Conservation (phyloP, 73 alveolate species). For the Paramecium tetraurelia region DNA sequence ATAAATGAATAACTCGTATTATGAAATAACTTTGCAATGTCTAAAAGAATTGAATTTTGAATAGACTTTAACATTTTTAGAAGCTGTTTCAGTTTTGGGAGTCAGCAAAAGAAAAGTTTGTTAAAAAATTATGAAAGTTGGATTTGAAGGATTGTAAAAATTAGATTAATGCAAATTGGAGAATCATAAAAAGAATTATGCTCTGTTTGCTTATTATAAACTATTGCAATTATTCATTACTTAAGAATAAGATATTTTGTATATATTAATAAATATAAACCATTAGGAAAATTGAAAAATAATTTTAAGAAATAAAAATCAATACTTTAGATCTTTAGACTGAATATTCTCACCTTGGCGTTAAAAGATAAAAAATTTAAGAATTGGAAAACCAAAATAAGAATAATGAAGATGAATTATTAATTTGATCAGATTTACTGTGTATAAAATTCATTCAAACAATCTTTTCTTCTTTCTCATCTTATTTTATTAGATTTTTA, state of each 20-base stretch:
- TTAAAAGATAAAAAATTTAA: not conserved
- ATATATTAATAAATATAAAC: not conserved
- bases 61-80: not conserved
- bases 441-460: not conserved
- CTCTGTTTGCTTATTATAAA: not conserved
- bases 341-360: not conserved
- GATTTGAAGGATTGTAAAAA: constrained; percentile 9
- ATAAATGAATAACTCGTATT: constrained; percentile 13
- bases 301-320: not conserved
- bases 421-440: not conserved
- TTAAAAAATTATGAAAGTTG: not conserved
- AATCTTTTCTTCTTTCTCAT: not conserved
- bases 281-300: not conserved
- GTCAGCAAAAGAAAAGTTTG: constrained; percentile 47
- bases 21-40: constrained; percentile 1
- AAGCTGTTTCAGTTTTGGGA: constrained; percentile 15
- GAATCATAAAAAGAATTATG: not conserved
- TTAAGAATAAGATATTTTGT: not conserved
- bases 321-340: not conserved
- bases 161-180: not conserved
- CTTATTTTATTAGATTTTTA: not conserved
- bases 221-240: not conserved
- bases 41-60: not conserved
- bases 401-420: not conserved
- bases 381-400: not conserved